phyloP scores from a whole-genome alignment of 2,329 filamentous ascomycete species.

The Scorias spongiosa region DNA sequence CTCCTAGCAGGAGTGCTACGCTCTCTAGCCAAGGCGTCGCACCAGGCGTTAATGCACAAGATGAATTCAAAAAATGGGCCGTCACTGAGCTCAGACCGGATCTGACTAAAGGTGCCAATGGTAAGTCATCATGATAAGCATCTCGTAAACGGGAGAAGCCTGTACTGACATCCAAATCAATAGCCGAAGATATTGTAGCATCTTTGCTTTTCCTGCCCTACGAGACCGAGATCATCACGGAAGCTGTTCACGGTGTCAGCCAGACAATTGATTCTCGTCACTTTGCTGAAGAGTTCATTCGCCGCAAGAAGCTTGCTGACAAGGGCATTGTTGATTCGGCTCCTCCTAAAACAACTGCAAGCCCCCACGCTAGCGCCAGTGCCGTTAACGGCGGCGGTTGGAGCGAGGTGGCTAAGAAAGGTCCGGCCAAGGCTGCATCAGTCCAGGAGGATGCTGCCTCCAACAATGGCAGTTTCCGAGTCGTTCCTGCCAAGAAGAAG shows the following conservation, averaged over 20 bases:
- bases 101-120: constrained; percentile 50
- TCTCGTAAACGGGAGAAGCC: background rate
- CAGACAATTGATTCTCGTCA: constrained; percentile 83
- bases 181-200: constrained; percentile 68
- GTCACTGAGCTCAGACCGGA: constrained; percentile 64
- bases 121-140: constrained; percentile 29
- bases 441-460: constrained; percentile 25
- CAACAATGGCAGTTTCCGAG: constrained; percentile 59
- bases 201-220: constrained; percentile 60
- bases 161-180: background rate
- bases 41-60: constrained; percentile 50
- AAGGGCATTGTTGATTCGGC: constrained; percentile 68
- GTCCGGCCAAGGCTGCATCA: constrained; percentile 26
- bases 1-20: constrained; percentile 40
- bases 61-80: constrained; percentile 92
- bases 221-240: constrained; percentile 69
- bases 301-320: constrained; percentile 82
- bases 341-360: constrained; percentile 34
- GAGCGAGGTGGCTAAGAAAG: constrained; percentile 97
- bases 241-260: constrained; percentile 75
- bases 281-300: constrained; percentile 87
- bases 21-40: constrained; percentile 32
- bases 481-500: constrained; percentile 88
- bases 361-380: constrained; percentile 32
- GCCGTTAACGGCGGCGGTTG: constrained; percentile 50